phyloP scores from a whole-genome alignment of 345 rosid species.

The Leavenworthia alabamica region DNA sequence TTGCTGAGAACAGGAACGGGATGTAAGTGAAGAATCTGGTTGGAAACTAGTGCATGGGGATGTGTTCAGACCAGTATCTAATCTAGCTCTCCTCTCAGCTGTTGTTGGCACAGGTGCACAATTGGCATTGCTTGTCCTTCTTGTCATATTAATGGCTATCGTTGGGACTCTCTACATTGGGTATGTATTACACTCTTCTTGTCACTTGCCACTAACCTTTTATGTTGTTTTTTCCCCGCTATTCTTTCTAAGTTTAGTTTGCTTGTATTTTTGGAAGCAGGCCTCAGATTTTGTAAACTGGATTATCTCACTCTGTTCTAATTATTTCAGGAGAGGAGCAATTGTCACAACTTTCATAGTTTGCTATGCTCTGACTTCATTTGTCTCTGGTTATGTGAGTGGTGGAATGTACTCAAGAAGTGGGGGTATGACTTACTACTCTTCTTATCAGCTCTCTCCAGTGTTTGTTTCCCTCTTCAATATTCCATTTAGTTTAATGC shows the following conservation, averaged over 20 bases:
- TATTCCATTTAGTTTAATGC: background rate
- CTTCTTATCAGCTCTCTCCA: background rate
- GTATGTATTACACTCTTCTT: slow-evolving; percentile 41
- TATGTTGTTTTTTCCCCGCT: background rate
- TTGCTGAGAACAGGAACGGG: slow-evolving; percentile 61
- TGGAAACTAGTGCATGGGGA: slow-evolving; percentile 99
- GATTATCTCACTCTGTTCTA: background rate
- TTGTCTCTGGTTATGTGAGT: slow-evolving; percentile 94
- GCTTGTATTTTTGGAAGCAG: background rate
- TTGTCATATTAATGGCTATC: slow-evolving; percentile 85
- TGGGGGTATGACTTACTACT: slow-evolving; percentile 72
- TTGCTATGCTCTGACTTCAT: slow-evolving; percentile 94
- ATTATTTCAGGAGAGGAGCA: slow-evolving; percentile 88
- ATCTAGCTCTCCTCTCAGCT: slow-evolving; percentile 71
- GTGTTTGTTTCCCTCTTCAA: background rate
- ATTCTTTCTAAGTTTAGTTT: background rate
- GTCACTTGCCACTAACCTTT: slow-evolving; percentile 1
- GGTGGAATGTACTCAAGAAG: slow-evolving; percentile 99
- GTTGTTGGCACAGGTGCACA: slow-evolving; percentile 97
- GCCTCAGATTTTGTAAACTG: background rate
- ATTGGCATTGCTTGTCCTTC: slow-evolving; percentile 83
- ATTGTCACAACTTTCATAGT: slow-evolving; percentile 95
- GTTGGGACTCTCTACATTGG: slow-evolving; percentile 84
- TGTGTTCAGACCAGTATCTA: slow-evolving; percentile 76
- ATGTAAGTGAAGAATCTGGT: slow-evolving; percentile 94